Conservation (phyloP, 139 green algal species). For the Chlorella sp. region DNA sequence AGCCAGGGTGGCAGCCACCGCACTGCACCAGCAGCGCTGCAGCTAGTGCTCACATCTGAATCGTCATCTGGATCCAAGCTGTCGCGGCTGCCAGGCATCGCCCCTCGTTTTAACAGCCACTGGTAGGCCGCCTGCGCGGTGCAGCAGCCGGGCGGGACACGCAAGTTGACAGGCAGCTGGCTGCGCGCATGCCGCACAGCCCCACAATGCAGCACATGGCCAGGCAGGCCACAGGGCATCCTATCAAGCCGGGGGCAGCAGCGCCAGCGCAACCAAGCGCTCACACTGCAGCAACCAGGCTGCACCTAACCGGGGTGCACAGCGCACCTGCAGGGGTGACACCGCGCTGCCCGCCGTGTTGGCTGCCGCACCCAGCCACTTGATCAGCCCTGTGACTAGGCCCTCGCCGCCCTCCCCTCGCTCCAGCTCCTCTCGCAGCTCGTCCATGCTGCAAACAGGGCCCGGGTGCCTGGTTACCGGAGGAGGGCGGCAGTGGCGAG, state of each 20-base stretch:
- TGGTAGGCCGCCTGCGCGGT: constrained; percentile 9
- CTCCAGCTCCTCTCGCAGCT: constrained; percentile 17
- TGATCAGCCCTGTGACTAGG: neutral
- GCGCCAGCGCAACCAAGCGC: too few species aligned
- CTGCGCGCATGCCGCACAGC: neutral
- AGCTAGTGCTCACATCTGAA: constrained; percentile 3
- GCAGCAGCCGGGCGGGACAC: neutral
- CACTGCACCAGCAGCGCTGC: neutral
- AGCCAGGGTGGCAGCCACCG: neutral
- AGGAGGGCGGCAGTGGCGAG: too few species aligned
- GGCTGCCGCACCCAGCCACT: constrained; percentile 12
- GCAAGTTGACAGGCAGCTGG: neutral
- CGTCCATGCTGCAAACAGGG: neutral
- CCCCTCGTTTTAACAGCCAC: neutral
- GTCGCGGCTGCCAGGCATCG: neutral
- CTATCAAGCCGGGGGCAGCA: neutral
- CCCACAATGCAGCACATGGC: too few species aligned
- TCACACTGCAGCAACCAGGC: too few species aligned
- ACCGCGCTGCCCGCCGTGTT: neutral
- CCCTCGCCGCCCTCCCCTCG: neutral
- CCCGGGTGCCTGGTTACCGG: too few species aligned
- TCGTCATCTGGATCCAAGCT: neutral
- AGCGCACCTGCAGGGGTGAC: constrained; percentile 17
- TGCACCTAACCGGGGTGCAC: too few species aligned
- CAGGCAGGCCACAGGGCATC: neutral